Conservation (phyloP, 139 green algal genomes). For the Auxenochlorella protothecoides region DNA sequence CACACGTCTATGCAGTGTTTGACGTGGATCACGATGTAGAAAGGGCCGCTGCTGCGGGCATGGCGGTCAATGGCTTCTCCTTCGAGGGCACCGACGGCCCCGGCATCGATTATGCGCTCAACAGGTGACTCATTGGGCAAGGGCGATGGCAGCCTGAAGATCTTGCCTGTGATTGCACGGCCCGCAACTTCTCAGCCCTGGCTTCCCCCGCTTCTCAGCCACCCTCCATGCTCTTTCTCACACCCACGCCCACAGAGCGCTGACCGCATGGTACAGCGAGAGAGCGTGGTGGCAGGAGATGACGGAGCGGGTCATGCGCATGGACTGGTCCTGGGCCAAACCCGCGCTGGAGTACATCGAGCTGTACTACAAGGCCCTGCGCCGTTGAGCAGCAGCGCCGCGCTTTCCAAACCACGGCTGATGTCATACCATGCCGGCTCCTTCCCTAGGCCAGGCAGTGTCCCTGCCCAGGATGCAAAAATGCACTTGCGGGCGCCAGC, state of each 20-base stretch:
- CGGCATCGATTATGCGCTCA: conserved; percentile 88
- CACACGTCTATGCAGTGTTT: conserved; percentile 25
- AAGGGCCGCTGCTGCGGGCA: conserved; percentile 35
- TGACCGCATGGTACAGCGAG: conserved; percentile 70
- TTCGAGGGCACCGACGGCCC: conserved; percentile 73
- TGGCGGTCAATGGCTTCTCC: conserved; percentile 76
- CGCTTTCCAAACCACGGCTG: too few relatives aligned
- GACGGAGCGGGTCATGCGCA: conserved; percentile 46
- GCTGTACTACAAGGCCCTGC: conserved; percentile 82
- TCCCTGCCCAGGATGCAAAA: too few relatives aligned
- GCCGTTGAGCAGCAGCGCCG: too few relatives aligned
- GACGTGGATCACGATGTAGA: conserved; percentile 43
- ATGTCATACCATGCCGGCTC: too few relatives aligned
- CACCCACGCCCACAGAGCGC: conserved; percentile 29
- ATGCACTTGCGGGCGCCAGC: too few relatives aligned
- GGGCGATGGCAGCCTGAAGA: background rate
- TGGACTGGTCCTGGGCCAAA: conserved; percentile 91
- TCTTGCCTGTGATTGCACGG: conserved; percentile 8
- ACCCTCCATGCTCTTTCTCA: background rate
- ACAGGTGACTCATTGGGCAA: conserved; percentile 25
- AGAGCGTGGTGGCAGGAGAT: conserved; percentile 54
- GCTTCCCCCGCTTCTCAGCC: background rate
- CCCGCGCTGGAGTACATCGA: conserved; percentile 93
- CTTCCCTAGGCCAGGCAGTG: too few relatives aligned
- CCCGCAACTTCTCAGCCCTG: conserved; percentile 77